Evolutionary conservation across 192 early-diverging fungal species (phyloP).

Genomic region (Haplosporangium gracile): DNA sequence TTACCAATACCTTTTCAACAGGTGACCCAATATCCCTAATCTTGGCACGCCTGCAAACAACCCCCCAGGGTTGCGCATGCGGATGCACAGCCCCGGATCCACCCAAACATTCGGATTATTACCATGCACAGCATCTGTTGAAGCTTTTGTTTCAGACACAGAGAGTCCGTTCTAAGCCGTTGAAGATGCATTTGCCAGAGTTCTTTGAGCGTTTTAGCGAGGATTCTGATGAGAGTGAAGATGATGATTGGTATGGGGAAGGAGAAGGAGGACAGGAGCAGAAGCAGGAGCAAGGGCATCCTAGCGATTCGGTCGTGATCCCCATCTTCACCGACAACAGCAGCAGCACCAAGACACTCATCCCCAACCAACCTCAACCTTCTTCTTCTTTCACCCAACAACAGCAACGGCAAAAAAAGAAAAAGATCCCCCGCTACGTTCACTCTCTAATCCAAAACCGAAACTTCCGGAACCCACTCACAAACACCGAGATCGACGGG

Average conservation of each 20-base stretch:
- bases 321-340: conserved; percentile 12
- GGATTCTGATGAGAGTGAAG: not conserved
- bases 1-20: not conserved
- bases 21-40: conserved; percentile 46
- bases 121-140: conserved; percentile 49
- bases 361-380: not conserved
- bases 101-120: conserved; percentile 42
- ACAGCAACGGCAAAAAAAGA: conserved; percentile 4
- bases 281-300: not conserved
- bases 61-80: conserved; percentile 37
- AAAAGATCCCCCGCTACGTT: conserved; percentile 26
- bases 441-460: conserved; percentile 49
- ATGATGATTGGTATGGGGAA: not conserved
- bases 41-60: conserved; percentile 40
- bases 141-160: conserved; percentile 46
- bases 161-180: conserved; percentile 25
- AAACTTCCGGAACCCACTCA: conserved; percentile 35
- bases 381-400: not conserved
- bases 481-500: conserved; percentile 43
- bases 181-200: conserved; percentile 21
- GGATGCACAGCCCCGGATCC: conserved; percentile 42
- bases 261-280: not conserved
- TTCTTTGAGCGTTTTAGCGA: conserved; percentile 27
- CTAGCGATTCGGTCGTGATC: not conserved
- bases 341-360: not conserved